Conservation (phyloP, 2,329 filamentous ascomycete genomes). For the Rutstroemia sydowiana region DNA sequence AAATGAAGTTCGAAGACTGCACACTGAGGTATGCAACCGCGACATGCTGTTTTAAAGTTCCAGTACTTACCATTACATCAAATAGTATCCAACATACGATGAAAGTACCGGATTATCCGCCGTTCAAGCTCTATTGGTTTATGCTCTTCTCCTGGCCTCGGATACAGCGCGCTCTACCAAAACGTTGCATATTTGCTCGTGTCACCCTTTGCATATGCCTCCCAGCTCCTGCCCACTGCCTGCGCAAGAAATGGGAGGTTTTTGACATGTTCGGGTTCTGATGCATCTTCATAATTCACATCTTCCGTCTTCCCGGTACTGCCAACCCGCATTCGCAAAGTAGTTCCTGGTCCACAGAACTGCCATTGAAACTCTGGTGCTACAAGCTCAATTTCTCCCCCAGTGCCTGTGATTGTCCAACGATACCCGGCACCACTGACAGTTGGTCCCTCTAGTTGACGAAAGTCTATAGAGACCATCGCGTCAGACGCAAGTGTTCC, state of each 20-base stretch:
- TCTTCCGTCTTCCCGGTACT: neutral
- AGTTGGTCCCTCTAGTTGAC: neutral
- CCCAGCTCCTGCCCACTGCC: neutral
- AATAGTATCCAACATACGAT: neutral
- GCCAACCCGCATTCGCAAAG: neutral
- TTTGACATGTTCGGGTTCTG: neutral
- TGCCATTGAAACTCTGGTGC: neutral
- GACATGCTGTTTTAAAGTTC: neutral
- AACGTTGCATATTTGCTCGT: neutral
- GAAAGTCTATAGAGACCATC: slow-evolving; percentile 24
- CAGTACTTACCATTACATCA: neutral
- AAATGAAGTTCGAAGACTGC: neutral
- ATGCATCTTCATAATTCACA: neutral
- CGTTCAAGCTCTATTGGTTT: neutral
- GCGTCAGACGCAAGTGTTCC: slow-evolving; percentile 29
- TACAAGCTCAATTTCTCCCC: neutral
- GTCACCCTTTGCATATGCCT: neutral
- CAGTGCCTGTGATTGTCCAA: neutral
- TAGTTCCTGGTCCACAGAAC: neutral
- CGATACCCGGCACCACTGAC: neutral
- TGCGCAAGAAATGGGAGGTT: neutral
- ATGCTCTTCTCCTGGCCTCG: neutral
- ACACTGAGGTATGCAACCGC: neutral
- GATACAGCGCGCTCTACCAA: neutral
- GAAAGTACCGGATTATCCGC: neutral